A percentile compares a stretch with the other conserved stretches of the same genome.
Conservation (phyloP, 805 yeast genomes). For the Debaryomyces castellii region DNA sequence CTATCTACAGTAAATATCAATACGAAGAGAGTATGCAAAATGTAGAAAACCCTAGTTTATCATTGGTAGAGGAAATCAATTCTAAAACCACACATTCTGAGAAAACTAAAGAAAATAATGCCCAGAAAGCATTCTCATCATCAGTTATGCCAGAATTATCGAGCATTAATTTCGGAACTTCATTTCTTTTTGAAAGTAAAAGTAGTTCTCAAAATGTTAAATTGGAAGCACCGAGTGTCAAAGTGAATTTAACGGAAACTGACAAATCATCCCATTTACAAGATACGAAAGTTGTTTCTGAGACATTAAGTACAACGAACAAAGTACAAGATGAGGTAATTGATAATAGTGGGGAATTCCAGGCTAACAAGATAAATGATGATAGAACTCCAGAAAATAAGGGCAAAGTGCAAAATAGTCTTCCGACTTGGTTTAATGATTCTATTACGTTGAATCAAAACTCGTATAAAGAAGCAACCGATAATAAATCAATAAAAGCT, state of each 20-base stretch:
- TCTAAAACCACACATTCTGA: not conserved
- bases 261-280: no score
- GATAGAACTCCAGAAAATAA: slow-evolving; percentile 7
- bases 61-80: not conserved
- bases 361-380: no score
- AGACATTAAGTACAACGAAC: no score
- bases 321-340: no score
- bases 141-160: not conserved
- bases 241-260: no score
- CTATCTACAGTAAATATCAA: slow-evolving; percentile 33
- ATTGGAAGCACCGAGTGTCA: no score
- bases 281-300: no score
- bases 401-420: slow-evolving; percentile 8
- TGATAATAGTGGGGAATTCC: no score
- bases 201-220: no score
- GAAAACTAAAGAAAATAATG: not conserved
- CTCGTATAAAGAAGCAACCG: slow-evolving; percentile 3
- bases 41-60: not conserved
- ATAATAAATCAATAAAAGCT: not conserved
- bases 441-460: slow-evolving; percentile 1
- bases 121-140: not conserved
- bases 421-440: slow-evolving; percentile 35
- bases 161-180: slow-evolving; percentile 15
- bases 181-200: slow-evolving; percentile 6
- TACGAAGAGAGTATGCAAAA: slow-evolving; percentile 4